Evolutionary conservation across 139 green algal genomes (phyloP).

Genomic region (Parachlorella kessleri): DNA sequence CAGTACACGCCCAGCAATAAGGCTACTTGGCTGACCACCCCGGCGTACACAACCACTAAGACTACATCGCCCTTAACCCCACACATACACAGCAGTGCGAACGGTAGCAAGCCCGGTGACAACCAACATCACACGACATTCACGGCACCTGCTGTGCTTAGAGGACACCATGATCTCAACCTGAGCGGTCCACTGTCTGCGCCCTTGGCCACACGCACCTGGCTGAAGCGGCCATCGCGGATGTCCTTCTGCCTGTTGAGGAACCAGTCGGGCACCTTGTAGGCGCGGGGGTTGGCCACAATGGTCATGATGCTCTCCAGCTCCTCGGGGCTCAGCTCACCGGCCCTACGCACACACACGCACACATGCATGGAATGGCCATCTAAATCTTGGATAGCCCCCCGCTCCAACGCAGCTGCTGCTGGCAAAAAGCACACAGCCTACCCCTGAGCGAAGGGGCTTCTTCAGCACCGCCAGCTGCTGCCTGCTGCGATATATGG

Average conservation of each 20-base stretch:
- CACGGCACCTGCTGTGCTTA: too few species aligned
- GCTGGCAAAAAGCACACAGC: too few species aligned
- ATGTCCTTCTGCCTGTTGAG: conserved; percentile 98
- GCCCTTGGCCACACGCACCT: too few species aligned
- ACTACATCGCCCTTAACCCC: background rate
- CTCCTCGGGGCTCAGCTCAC: conserved; percentile 95
- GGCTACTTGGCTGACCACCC: background rate
- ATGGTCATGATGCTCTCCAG: conserved; percentile 98
- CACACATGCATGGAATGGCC: too few species aligned
- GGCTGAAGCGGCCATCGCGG: conserved; percentile 91
- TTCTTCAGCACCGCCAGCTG: too few species aligned
- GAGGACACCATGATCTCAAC: too few species aligned
- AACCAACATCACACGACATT: too few species aligned
- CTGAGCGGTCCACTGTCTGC: too few species aligned
- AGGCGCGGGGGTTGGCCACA: conserved; percentile 95
- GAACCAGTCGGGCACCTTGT: conserved; percentile 99
- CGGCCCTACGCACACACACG: conserved; percentile 76
- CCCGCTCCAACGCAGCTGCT: background rate
- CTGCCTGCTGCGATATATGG: too few species aligned
- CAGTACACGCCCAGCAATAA: background rate
- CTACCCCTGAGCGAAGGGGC: too few species aligned
- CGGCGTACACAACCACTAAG: background rate
- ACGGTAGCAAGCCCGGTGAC: too few species aligned
- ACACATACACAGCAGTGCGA: background rate
- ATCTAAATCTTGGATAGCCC: background rate